Base-by-base conservation (phyloP, 2,329 filamentous ascomycete species). In the Rutstroemia sp. region DNA sequence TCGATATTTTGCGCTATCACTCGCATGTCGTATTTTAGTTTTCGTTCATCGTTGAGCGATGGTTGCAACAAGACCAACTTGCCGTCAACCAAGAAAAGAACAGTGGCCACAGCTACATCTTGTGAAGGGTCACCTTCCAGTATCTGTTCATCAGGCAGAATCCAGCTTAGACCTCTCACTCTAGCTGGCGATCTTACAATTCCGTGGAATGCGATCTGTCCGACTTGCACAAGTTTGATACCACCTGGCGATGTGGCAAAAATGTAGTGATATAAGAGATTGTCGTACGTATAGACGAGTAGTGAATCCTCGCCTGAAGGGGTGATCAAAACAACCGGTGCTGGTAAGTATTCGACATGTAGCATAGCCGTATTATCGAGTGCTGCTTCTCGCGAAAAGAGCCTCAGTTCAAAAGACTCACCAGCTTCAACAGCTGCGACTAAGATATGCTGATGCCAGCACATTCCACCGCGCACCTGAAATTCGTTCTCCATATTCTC, bases 1-100 rank as follows among this genome's bases (percentile, higher is more conserved):
- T 99, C 94, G 42, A 97, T 91, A 65, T 95, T 95, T 66, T 96
- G 90, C 12, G 92, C 91, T 68, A 99, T 87, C 58, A 97, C 87
- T 9, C 92, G 87, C 94, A 99, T 99, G 68, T 97, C 92, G 68
- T 99, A 99, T 74, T 96, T 97, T 51, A 96, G 78, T 64, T 91
- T 87, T 5, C 89, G 88, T 45, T 87, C 82, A 49, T 89, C 88
- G 51, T 88, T 92, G 5, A 89, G 77, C 0, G 90, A 92, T 1
- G 94, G 92, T 62, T 95, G 90, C 49, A 99, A 78, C 39, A 97
- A 75, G 10, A 97, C 94, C 19, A 99, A 81, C 70, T 99, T 99
- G 30, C 92, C 94, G 68, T 99, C 94, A 2, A 99, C 92, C n/a
- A 99, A 78, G 67, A 99, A 96, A 14, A 99, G 75, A 12, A 99